Evolutionary conservation across 352 stramenopile species (phyloP), one percentile per base, ranked within the genome.

Genomic region (Globisporangium mamillatum): DNA sequence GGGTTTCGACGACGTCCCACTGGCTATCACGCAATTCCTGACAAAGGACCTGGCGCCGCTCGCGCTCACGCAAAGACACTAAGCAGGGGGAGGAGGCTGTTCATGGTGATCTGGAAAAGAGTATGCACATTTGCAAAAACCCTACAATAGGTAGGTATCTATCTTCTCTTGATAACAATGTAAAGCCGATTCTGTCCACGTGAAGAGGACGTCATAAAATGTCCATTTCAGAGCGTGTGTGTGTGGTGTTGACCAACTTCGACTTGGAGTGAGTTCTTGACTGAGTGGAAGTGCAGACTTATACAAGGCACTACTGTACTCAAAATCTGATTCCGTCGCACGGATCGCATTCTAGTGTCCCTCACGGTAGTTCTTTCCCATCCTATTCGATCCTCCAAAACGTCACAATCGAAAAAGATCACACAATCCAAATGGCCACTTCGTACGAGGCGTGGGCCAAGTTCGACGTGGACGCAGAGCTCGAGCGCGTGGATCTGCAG

Each of bases 381-480:
- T 41, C 1, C 34, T 1, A 41, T 41, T n/a, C 16, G 16, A 48
- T 48, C 41, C 36, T 36, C 36, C 41, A 48, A 48, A 48, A 48
- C 14, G 14, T 48, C 38, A 46, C 41, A 48, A n/a, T 48, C 14
- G 41, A 48, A 48, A 48, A 48, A 48, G 41, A 48, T 48, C 27
- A 32, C 41, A 20, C 36, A 16, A 18, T 14, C 14, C 16, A 5
- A 54, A 66, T 66, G 60, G 60, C 60, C 22, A 73, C 69, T 16
- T 86, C 75, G 56, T 93, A 93, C 66, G 75, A 75, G 6, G 74
- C 74, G 25, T 93, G 85, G 85, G 77, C 71, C 57, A 78, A 73
- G 59, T 93, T 82, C 68, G 82, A 93, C 69, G 85, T 90, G 29
- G 85, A 93, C 34, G 73, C 78, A 52, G 85, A 90, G 67, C 75